phyloP scores from a whole-genome alignment of 176 grass and related monocot species.

The Ensete ventricosum region DNA sequence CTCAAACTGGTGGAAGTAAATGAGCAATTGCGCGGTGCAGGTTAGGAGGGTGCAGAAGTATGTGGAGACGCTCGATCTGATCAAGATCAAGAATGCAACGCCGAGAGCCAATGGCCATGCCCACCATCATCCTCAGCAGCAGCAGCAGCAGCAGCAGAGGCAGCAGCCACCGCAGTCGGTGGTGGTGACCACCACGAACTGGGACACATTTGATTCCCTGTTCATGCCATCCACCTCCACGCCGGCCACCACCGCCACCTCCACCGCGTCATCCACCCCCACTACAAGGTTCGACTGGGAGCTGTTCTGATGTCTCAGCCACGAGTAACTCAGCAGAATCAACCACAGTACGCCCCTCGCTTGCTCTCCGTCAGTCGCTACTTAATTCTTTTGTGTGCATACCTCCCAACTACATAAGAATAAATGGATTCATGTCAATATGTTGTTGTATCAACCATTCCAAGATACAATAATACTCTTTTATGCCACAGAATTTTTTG shows the following conservation, averaged over 20 bases:
- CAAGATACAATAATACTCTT: too few relatives aligned
- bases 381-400: too few relatives aligned
- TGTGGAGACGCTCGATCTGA: slow-evolving; percentile 68
- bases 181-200: slow-evolving; percentile 42
- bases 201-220: slow-evolving; percentile 82
- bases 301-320: slow-evolving; percentile 44
- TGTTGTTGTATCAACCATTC: too few relatives aligned
- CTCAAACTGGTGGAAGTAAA: too few relatives aligned
- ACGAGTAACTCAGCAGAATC: too few relatives aligned
- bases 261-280: slow-evolving; percentile 35
- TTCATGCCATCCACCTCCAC: slow-evolving; percentile 53
- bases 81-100: slow-evolving; percentile 56
- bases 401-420: too few relatives aligned
- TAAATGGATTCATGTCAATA: too few relatives aligned
- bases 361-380: too few relatives aligned
- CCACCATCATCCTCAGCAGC: background rate
- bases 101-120: slow-evolving; percentile 20
- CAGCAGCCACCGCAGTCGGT: slow-evolving; percentile 34
- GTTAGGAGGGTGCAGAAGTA: slow-evolving; percentile 89
- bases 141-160: slow-evolving; percentile 21
- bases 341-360: too few relatives aligned
- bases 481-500: too few relatives aligned
- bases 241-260: slow-evolving; percentile 45
- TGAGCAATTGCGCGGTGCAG: slow-evolving; percentile 11
- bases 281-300: slow-evolving; percentile 74